phyloP scores from a whole-genome alignment of 768 basidiomycete species.

The Mycena kentingensis region DNA sequence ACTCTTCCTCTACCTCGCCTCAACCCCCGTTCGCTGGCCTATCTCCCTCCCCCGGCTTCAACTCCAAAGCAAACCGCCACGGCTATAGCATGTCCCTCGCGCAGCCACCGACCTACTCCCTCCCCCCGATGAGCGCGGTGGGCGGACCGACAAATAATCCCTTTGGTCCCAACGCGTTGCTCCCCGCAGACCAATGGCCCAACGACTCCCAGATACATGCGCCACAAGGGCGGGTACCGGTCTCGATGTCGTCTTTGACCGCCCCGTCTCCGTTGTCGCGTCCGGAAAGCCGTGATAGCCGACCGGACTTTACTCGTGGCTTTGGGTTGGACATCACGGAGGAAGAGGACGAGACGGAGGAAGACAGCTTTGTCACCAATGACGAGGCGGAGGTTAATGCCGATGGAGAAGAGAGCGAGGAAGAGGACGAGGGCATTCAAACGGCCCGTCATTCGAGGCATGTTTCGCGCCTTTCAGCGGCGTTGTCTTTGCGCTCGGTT shows the following conservation, averaged over 20 bases:
- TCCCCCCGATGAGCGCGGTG: constrained; percentile 37
- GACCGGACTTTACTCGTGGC: constrained; percentile 75
- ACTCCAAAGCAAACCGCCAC: constrained; percentile 58
- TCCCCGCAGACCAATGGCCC: constrained; percentile 49
- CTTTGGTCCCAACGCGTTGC: constrained; percentile 58
- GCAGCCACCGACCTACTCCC: constrained; percentile 48
- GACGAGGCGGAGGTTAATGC: constrained; percentile 43
- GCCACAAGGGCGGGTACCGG: constrained; percentile 57
- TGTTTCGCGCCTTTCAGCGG: constrained; percentile 21
- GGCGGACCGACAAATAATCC: constrained; percentile 57
- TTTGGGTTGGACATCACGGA: constrained; percentile 82
- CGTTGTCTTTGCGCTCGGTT: constrained; percentile 20
- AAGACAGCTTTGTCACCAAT: constrained; percentile 21
- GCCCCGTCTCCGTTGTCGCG: constrained; percentile 44
- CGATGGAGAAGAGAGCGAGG: constrained; percentile 28
- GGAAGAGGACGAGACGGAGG: constrained; percentile 41
- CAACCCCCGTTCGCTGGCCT: constrained; percentile 54
- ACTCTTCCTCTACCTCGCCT: constrained; percentile 66
- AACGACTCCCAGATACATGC: constrained; percentile 37
- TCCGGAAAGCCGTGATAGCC: constrained; percentile 50
- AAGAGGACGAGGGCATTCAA: constrained; percentile 25
- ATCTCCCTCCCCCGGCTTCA: constrained; percentile 52
- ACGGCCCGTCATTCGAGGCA: constrained; percentile 20
- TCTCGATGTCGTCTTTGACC: constrained; percentile 44
- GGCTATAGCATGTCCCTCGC: constrained; percentile 76